Base-by-base conservation (phyloP, 805 yeast species). In the Yamadazyma tumulicola region DNA sequence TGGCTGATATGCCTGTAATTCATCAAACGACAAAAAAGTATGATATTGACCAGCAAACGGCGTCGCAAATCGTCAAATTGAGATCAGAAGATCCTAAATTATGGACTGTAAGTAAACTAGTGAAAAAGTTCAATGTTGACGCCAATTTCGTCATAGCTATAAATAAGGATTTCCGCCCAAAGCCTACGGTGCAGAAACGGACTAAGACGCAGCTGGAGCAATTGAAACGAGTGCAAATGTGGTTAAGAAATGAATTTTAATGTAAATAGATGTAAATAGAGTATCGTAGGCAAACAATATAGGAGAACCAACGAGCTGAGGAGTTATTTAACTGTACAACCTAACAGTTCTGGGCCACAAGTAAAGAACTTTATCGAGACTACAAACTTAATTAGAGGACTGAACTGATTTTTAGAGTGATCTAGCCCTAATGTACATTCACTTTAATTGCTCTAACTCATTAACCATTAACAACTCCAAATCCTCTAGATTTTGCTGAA, bases 31-130 rank as follows among this genome's bases (percentile, higher is more conserved):
- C 54, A 29, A 56, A 52, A 8, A 72, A 73, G 44, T 77, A 79
- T 52, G 74, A 75, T 39, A 59, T 85, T 38, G 73, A 77, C 4
- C 78, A 77, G 8, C 72, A 67, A 20, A 75, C 78, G 19, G 75
- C 78, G 9, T 57, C 56, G 20, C 78, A 82, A 55, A 81, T 85
- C 37, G 65, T 64, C 43, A 49, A 60, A 26, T 63, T 83, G 45
- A 74, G 94, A 50, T 39, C 46, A 10, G 52, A 60, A 25, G 75
- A 84, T 48, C 91, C 93, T 1, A 63, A 61, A 19, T 64, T 59
- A 29, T 78, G 85, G 77, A 78, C 87, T 11, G 70, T 82, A 43
- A 69, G 73, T 36, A 71, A 67, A 10, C 66, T 85, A 35, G 86
- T 88, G 9, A 59, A 67, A 42, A 67, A 77, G 56, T 86, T 69